Base-by-base conservation (phyloP, 2,329 filamentous ascomycete genomes). In the Whalleya microplaca region DNA sequence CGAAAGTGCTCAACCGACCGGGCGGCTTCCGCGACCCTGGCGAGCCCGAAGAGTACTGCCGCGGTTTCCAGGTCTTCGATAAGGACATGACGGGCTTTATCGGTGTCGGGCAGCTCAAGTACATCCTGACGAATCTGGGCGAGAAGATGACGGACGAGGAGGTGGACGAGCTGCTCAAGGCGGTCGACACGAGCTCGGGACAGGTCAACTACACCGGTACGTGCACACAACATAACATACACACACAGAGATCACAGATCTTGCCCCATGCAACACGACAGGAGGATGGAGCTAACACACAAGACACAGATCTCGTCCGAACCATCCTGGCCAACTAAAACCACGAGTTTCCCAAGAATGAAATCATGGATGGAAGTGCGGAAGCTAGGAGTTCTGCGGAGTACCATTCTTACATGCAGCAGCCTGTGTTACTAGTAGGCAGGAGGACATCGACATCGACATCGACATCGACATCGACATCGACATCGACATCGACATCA, bases 111-210 rank as follows among this genome's bases (percentile, higher is more conserved):
- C 95, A 99, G 80, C 85, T 99, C 76, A 91, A 96, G 78, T 99
- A 99, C 80, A 94, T 99, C 74, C 79, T 99, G 71, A 99, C 95
- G 55, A 98, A 98, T 75, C 79, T 99, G 69, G 95, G 95, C 70
- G 95, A 99, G 88, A 98, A 98, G 84, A 97, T 99, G 92, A 91
- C 90, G 60, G 94, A 99, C 70, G 95, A 98, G 63, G 95, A 99
- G 82, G 95, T 99, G 47, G 94, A 98, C 75, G 95, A 99, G 84
- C 84, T 99, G 72, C 87, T 99, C 75, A 99, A 98, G 87, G 92
- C 93, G 0, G 94, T 98, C 64, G 95, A 99, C 74, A 96, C 93
- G 59, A 95, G 89, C 78, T 94, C 89, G 53, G 93, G 94, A 67
- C 93, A 98, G 84, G 91, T 99, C 76, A 96, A 98, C 81, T 99